phyloP scores from a whole-genome alignment of 495 filamentous ascomycete genomes.

The Penicillium argentinense region DNA sequence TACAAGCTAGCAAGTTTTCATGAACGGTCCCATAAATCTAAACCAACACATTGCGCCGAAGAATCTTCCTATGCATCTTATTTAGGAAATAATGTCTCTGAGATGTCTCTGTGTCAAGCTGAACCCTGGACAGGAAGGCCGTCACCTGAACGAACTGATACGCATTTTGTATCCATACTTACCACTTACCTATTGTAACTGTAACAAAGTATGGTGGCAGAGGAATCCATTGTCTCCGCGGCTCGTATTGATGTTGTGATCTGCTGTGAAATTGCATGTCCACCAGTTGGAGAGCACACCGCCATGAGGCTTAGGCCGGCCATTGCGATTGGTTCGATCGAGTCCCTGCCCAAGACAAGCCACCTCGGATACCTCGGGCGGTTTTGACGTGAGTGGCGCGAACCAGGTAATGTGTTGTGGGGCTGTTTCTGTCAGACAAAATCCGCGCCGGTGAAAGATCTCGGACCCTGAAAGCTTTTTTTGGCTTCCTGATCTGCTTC shows the following conservation, averaged over 20 bases:
- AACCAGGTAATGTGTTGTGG: neutral
- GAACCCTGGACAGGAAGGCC: neutral
- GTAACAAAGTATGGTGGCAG: too few relatives aligned
- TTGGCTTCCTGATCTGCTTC: too few relatives aligned
- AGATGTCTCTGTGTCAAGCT: slow-evolving; percentile 1
- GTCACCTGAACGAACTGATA: neutral
- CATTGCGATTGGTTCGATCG: neutral
- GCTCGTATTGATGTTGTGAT: too few relatives aligned
- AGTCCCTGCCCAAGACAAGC: neutral
- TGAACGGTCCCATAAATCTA: neutral
- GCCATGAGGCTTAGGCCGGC: too few relatives aligned
- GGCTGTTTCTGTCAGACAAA: too few relatives aligned
- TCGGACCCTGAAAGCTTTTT: too few relatives aligned
- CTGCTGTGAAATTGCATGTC: too few relatives aligned
- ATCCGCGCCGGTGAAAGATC: too few relatives aligned
- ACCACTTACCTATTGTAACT: too few relatives aligned
- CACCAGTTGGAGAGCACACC: too few relatives aligned
- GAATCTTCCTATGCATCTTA: neutral
- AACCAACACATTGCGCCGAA: neutral
- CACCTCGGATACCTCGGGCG: neutral
- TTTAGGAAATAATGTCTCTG: neutral
- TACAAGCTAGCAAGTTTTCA: neutral
- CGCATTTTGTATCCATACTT: too few relatives aligned
- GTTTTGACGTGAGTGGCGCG: neutral
- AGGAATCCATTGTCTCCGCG: too few relatives aligned